Evolutionary conservation across 2,329 filamentous ascomycete species (phyloP).

Genomic region (Neocatenulostroma microsporum): DNA sequence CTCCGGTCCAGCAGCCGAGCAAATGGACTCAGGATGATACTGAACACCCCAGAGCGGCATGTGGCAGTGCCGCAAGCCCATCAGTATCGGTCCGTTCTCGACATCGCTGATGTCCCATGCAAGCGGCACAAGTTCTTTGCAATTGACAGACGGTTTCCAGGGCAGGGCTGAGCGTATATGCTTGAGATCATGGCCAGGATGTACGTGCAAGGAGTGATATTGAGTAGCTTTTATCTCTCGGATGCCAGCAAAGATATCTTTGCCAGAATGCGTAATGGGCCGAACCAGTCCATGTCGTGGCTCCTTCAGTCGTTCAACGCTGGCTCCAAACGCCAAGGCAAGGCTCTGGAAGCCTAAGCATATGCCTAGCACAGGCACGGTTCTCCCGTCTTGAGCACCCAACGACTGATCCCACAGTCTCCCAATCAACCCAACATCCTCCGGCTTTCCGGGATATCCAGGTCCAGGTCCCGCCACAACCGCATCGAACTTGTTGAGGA

Average conservation of each 20-base stretch:
- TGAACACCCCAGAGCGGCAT: slow-evolving; percentile 82
- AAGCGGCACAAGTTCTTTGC: slow-evolving; percentile 36
- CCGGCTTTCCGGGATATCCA: slow-evolving; percentile 61
- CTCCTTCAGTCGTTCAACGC: slow-evolving; percentile 57
- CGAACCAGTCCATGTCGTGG: slow-evolving; percentile 79
- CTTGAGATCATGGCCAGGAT: slow-evolving; percentile 24
- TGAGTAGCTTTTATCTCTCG: slow-evolving; percentile 61
- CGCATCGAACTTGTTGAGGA: slow-evolving; percentile 62
- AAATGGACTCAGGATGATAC: slow-evolving; percentile 85
- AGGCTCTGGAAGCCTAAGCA: slow-evolving; percentile 86
- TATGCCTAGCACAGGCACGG: slow-evolving; percentile 78
- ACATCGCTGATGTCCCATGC: slow-evolving; percentile 42
- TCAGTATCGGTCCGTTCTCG: slow-evolving; percentile 55
- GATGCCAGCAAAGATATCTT: slow-evolving; percentile 59
- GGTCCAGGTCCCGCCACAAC: slow-evolving; percentile 88
- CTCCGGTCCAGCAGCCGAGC: slow-evolving; percentile 61
- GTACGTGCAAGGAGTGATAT: slow-evolving; percentile 59
- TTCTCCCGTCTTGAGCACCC: too few species aligned
- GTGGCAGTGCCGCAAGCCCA: slow-evolving; percentile 61
- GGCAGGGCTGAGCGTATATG: slow-evolving; percentile 29
- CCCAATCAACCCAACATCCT: slow-evolving; percentile 77
- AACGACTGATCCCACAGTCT: slow-evolving; percentile 62
- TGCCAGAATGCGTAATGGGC: slow-evolving; percentile 51
- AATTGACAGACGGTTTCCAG: slow-evolving; percentile 33
- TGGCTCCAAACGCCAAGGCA: slow-evolving; percentile 58